Conservation (phyloP, 495 filamentous ascomycete genomes). For the Xylaria longipes region DNA sequence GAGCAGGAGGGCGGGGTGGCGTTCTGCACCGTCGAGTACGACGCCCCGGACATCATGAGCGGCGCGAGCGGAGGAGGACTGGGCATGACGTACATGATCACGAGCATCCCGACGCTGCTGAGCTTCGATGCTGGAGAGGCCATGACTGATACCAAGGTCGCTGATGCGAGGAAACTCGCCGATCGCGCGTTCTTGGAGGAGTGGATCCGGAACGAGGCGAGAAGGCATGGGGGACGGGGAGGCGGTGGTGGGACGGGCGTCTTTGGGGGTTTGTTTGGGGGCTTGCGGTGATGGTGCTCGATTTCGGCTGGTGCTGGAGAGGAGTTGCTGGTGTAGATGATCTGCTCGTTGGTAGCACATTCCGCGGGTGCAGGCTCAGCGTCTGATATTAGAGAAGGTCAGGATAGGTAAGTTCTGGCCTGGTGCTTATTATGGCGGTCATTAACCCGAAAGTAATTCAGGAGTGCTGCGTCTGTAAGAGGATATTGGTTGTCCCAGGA, state of each 20-base stretch:
- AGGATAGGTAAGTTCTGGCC: constrained; percentile 3
- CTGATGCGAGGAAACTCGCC: constrained; percentile 58
- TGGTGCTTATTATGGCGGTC: too few relatives aligned
- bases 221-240: constrained; percentile 57
- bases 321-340: background rate
- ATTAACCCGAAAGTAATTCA: background rate
- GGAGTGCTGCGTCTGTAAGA: background rate
- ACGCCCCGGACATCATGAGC: constrained; percentile 62
- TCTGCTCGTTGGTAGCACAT: background rate
- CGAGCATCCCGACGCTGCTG: constrained; percentile 69
- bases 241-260: constrained; percentile 43
- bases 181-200: constrained; percentile 61
- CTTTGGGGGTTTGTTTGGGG: constrained; percentile 55
- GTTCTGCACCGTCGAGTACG: constrained; percentile 68
- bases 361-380: background rate
- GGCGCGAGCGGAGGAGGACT: constrained; percentile 45
- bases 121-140: constrained; percentile 68
- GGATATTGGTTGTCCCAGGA: background rate
- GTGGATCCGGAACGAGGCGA: constrained; percentile 67
- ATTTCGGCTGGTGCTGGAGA: background rate
- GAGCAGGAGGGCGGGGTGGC: constrained; percentile 65
- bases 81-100: constrained; percentile 65
- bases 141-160: constrained; percentile 60
- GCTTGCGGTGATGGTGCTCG: constrained; percentile 33
- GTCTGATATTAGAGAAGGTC: background rate